Percentiles rank a stretch among this genome's conserved stretches.
Conservation (phyloP, 2,329 filamentous ascomycete species). For the Macroventuria anomochaeta region DNA sequence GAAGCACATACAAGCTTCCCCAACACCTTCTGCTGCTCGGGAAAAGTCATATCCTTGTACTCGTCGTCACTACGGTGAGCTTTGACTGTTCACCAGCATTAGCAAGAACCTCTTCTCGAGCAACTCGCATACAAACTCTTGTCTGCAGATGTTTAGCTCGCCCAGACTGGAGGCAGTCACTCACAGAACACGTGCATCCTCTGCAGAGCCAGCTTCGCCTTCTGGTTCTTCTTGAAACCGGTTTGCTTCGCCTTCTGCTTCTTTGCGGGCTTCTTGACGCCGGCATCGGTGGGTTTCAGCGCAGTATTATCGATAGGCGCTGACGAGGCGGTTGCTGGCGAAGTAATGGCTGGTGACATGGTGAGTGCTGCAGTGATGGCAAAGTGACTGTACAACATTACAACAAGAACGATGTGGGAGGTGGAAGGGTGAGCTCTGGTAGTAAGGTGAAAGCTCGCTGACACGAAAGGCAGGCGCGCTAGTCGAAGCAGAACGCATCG, state of each 20-base stretch:
- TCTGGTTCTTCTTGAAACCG: slow-evolving; percentile 29
- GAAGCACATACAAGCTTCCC: slow-evolving; percentile 40
- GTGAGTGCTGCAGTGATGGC: slow-evolving; percentile 2
- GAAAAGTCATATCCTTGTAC: slow-evolving; percentile 44
- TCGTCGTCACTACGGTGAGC: slow-evolving; percentile 42
- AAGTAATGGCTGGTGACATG: slow-evolving; percentile 37
- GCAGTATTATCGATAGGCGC: slow-evolving; percentile 27
- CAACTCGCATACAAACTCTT: too few species aligned
- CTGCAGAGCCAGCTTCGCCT: slow-evolving; percentile 39
- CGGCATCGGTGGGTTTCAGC: slow-evolving; percentile 23
- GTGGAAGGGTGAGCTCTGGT: background rate
- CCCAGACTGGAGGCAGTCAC: slow-evolving; percentile 18
- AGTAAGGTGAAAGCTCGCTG: slow-evolving; percentile 14
- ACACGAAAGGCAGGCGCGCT: slow-evolving; percentile 17
- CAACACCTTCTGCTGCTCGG: slow-evolving; percentile 47
- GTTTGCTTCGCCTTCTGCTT: slow-evolving; percentile 17
- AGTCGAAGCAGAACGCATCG: slow-evolving; percentile 1
- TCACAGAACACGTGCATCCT: slow-evolving; percentile 48
- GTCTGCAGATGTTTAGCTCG: background rate
- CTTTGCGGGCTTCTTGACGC: slow-evolving; percentile 38
- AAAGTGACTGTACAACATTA: background rate
- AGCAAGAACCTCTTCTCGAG: slow-evolving; percentile 15
- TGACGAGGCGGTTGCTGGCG: background rate
- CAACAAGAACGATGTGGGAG: background rate
- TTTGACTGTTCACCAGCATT: slow-evolving; percentile 38